Base-by-base conservation (phyloP, 1,284 basidiomycete genomes). In the Ganoderma sp. region DNA sequence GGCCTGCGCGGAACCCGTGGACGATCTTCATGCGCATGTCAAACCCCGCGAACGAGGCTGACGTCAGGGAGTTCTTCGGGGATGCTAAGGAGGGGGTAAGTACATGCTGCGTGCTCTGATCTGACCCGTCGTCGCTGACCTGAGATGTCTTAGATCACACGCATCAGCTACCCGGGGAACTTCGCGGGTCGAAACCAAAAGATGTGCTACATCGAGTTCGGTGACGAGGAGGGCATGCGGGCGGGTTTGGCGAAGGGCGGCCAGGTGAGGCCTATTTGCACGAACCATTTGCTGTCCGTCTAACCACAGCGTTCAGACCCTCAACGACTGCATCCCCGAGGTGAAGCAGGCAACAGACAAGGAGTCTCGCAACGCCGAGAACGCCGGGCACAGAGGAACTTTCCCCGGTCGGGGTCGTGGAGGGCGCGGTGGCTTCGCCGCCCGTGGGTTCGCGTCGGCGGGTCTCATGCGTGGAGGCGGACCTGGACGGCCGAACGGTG, bases 141-240 rank as follows among this genome's bases (percentile, higher is more conserved):
- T 65, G 32, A 43, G 61, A 9, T 69, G 9, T 61, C 10, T 6
- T 71, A 95, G 91, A 92, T 96, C 75, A 90, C 87, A 42, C 84
- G 86, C 66, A 84, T 96, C 71, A 87, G 88, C 74, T 87, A 93
- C 72, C 91, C 91, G 1, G 73, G 79, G 52, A 77, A 81, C n/a
- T 83, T 79, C 69, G 74, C 80, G 7, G 85, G 86, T 34, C 86
- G 86, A 67, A 81, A 71, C 66, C 80, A 83, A 73, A 89, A 83
- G 73, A 82, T 92, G 67, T 92, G 88, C 1, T 97, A 95, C 75
- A 88, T 96, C 68, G 95, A 97, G 78, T 97, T 96, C 79, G 90
- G 87, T 8, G 91, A 92, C 74, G 94, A 96, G 75, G 91, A 90
- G 59, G 84, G 88, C 28, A 93, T 96, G 92, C 91, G 88, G 75